Percentiles rank a stretch among this genome's conserved stretches.
Evolutionary conservation across 202 grass and related monocot species (phyloP).

Genomic region (Carex arenaria): DNA sequence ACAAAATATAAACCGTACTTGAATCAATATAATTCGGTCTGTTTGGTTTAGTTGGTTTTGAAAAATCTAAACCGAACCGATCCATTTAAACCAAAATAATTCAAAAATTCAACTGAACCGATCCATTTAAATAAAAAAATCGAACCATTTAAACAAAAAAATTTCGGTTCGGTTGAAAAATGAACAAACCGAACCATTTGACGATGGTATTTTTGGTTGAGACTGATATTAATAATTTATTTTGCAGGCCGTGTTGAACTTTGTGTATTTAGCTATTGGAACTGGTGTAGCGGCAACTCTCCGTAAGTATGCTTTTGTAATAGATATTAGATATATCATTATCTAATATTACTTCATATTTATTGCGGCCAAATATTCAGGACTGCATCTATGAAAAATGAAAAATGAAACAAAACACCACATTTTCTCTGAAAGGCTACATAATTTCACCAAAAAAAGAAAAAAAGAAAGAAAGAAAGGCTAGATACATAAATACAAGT

Average conservation of each 20-base stretch:
- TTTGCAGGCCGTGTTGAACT: constrained; percentile 52
- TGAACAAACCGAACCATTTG: no score
- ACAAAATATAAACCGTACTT: no score
- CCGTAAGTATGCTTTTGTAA: constrained; percentile 39
- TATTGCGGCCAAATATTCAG: background rate
- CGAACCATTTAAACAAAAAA: no score
- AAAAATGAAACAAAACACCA: background rate
- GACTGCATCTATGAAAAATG: background rate
- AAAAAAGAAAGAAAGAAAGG: background rate
- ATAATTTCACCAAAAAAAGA: background rate
- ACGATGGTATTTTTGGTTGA: background rate
- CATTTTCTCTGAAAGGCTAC: background rate
- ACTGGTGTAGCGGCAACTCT: constrained; percentile 42
- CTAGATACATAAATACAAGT: background rate
- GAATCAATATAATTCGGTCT: no score
- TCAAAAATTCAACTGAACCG: no score
- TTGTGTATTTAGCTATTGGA: constrained; percentile 60
- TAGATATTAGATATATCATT: background rate
- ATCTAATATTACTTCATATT: background rate
- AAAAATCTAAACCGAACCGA: no score
- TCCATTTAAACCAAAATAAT: no score
- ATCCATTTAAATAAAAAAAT: no score
- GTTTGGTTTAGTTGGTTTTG: no score
- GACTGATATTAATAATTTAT: constrained; percentile 1
- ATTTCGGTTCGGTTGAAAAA: no score